Evolutionary conservation across 345 rosid species (phyloP).

Genomic region (Excoecaria cochinchinensis): DNA sequence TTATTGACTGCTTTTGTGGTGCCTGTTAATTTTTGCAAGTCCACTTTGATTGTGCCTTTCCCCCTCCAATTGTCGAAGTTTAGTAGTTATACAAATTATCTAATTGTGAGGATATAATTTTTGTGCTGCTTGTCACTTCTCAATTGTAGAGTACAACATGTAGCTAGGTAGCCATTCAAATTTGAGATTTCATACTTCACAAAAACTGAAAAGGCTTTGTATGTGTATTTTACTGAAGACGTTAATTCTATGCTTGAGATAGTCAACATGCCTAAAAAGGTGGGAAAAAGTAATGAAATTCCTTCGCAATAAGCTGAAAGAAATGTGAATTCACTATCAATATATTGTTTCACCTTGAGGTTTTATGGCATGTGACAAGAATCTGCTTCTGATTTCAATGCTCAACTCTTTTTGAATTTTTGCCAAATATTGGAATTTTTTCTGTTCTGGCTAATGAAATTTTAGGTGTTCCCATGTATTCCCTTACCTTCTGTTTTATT

Average conservation of each 20-base stretch:
- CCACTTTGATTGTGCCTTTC: not conserved
- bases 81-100: not conserved
- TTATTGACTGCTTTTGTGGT: not conserved
- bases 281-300: not conserved
- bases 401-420: not conserved
- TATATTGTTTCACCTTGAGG: not conserved
- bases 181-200: not conserved
- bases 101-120: not conserved
- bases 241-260: not conserved
- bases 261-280: slow-evolving; percentile 1
- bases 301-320: not conserved
- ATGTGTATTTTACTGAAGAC: not conserved
- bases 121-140: not conserved
- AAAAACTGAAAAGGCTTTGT: not conserved
- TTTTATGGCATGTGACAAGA: not conserved
- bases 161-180: not conserved
- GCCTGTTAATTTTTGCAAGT: not conserved
- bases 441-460: not conserved
- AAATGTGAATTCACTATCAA: not conserved
- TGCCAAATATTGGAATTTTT: not conserved
- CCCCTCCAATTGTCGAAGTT: not conserved
- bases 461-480: not conserved
- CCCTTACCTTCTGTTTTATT: not conserved
- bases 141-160: not conserved
- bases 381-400: not conserved